Evolutionary conservation across 1,139 yeast genomes (phyloP), one percentile per base, ranked within the genome.

Genomic region (Yamadazyma atmosphaerica): DNA sequence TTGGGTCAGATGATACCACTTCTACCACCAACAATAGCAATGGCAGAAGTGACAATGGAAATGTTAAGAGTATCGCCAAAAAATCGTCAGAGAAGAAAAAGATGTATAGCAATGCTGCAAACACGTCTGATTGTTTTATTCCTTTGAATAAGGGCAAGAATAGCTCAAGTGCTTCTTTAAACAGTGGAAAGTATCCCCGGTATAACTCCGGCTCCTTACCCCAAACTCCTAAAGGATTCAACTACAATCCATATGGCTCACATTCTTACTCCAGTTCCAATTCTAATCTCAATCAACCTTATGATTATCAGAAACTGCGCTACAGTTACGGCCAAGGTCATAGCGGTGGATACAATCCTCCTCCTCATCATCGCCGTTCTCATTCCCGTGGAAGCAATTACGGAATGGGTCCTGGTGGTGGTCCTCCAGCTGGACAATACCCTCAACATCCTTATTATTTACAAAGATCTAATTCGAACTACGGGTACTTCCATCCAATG

Each of bases 1-100:
- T 71, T 43, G 70, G 66, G 21, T 59, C 73, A 3, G 72, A 67
- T 35, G 68, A 63, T 35, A 56, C 65, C 11, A 47, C 63, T n/a
- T 56, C 63, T 1, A 55, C 58, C 12, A 50, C 55, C 11, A 55
- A 55, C 14, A 53, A 49, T 32, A 55, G 49, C 40, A 47, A 50
- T 33, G 48, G 38, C 33, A 49, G 46, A 32, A 31, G 39, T 22
- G 38, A 29, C n/a, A 37, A 38, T 16, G 32, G 21, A 14, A 32
- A 29, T 3, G 34, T 23, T 18, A 38, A 39, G 25, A 35, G 34
- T 5, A 4, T 4, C 17, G 4, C 33, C 3, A 41, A 35, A 25
- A 28, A 16, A 16, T 4, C 31, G 5, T 18, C 37, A 4, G 42
- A 41, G 4, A 46, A 43, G 41, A 46, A 46, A 35, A 48, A 46